phyloP scores from a whole-genome alignment of 1,139 yeast genomes.

The Suhomyces yuchorum region DNA sequence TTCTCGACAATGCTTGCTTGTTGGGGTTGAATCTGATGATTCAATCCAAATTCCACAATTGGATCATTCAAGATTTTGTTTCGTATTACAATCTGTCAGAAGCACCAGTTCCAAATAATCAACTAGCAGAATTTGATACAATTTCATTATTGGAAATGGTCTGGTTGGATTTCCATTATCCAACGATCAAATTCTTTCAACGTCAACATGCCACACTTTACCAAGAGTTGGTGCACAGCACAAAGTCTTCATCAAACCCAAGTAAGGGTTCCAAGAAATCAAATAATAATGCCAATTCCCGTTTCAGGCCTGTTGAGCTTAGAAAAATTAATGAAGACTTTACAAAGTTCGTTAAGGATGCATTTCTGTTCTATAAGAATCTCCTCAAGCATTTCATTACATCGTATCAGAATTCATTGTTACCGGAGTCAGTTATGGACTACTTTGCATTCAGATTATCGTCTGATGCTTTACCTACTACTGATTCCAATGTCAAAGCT shows the following conservation, averaged over 20 bases:
- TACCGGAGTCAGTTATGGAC: slow-evolving; percentile 30
- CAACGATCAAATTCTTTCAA: slow-evolving; percentile 58
- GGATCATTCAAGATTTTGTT: slow-evolving; percentile 39
- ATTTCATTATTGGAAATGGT: slow-evolving; percentile 45
- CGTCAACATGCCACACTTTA: slow-evolving; percentile 38
- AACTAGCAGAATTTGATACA: slow-evolving; percentile 32
- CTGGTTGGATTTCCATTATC: slow-evolving; percentile 68
- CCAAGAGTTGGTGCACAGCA: slow-evolving; percentile 15
- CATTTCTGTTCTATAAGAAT: slow-evolving; percentile 48
- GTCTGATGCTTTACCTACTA: slow-evolving; percentile 18
- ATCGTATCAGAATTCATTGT: slow-evolving; percentile 36
- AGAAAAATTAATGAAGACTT: slow-evolving; percentile 57
- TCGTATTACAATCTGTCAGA: slow-evolving; percentile 21
- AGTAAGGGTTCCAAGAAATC: slow-evolving; percentile 1
- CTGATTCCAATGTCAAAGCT: slow-evolving; percentile 33
- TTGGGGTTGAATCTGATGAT: slow-evolving; percentile 47
- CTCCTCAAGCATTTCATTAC: slow-evolving; percentile 41
- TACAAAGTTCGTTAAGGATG: slow-evolving; percentile 48
- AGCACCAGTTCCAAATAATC: slow-evolving; percentile 16
- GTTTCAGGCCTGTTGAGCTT: slow-evolving; percentile 51
- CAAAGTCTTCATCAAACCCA: neutral
- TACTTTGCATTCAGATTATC: slow-evolving; percentile 26
- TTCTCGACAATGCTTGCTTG: slow-evolving; percentile 46
- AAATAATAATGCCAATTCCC: slow-evolving; percentile 13
- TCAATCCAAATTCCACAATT: slow-evolving; percentile 44